phyloP scores from a whole-genome alignment of 208 protist species.

The Leishmania tarentolae region DNA sequence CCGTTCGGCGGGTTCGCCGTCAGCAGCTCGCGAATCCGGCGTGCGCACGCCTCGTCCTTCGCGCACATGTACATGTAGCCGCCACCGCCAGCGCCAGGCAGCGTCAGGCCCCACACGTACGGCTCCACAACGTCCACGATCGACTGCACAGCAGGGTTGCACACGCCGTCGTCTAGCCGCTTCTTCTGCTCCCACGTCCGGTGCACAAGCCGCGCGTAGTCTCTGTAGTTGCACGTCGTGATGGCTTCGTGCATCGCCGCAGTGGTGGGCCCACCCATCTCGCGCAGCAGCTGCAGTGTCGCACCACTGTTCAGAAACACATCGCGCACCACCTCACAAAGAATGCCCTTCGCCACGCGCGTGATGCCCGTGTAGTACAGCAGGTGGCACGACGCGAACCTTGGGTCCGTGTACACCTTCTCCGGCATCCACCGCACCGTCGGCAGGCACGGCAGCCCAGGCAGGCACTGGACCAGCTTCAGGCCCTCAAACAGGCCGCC shows the following conservation, averaged over 20 bases:
- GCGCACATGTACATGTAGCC: conserved; percentile 72
- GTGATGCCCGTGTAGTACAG: conserved; percentile 73
- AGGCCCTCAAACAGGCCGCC: conserved; percentile 53
- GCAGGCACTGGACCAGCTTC: conserved; percentile 45
- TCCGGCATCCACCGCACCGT: conserved; percentile 50
- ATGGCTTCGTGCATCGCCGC: conserved; percentile 48
- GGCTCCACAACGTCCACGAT: conserved; percentile 46
- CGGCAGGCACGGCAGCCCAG: conserved; percentile 36
- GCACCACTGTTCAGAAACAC: conserved; percentile 45
- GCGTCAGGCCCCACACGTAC: conserved; percentile 47
- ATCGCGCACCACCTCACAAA: conserved; percentile 45
- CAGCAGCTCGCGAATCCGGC: conserved; percentile 39
- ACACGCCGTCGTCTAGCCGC: conserved; percentile 42
- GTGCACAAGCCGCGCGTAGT: conserved; percentile 37
- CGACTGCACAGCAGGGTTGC: conserved; percentile 34
- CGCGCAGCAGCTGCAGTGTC: conserved; percentile 32
- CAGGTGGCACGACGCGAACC: conserved; percentile 39
- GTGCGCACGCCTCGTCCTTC: conserved; percentile 45
- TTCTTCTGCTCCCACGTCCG: conserved; percentile 63
- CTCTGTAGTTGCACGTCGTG: conserved; percentile 38
- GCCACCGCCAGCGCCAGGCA: conserved; percentile 67
- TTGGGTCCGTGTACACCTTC: conserved; percentile 40
- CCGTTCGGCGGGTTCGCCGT: conserved; percentile 40
- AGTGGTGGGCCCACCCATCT: conserved; percentile 45
- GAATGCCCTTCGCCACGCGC: conserved; percentile 46